These are phyloP conservation scores for Talaromyces islandicus DNA, from an alignment of 2,329 filamentous ascomycete species.

Conservation along the genomic window DNA sequence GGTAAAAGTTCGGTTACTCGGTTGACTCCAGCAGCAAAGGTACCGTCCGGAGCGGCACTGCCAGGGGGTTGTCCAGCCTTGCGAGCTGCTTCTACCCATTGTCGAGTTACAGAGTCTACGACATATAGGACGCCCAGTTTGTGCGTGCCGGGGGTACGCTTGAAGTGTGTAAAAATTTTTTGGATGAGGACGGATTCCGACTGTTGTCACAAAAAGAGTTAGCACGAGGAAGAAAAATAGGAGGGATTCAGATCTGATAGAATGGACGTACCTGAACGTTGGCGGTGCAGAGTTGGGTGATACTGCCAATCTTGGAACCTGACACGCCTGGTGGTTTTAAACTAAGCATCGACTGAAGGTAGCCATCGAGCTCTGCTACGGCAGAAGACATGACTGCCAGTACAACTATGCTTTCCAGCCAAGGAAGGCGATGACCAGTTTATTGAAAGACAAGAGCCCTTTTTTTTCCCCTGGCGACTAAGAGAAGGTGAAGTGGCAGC, in stretches of 20 bases:
- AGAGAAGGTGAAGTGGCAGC: not conserved
- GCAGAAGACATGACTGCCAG: slow-evolving; percentile 62
- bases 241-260: not conserved
- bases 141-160: slow-evolving; percentile 88
- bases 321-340: slow-evolving; percentile 93
- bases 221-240: not conserved
- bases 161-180: slow-evolving; percentile 95
- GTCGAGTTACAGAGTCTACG: slow-evolving; percentile 98
- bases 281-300: slow-evolving; percentile 80
- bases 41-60: slow-evolving; percentile 78
- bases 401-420: slow-evolving; percentile 10
- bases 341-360: slow-evolving; percentile 83
- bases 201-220: slow-evolving; percentile 45
- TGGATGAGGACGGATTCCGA: slow-evolving; percentile 92
- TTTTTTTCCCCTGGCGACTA: not conserved
- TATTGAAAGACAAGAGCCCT: not conserved
- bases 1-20: slow-evolving; percentile 94
- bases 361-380: slow-evolving; percentile 84
- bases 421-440: not conserved
- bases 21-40: slow-evolving; percentile 89
- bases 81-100: slow-evolving; percentile 96
- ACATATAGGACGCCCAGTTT: slow-evolving; percentile 99
- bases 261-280: slow-evolving; percentile 74
- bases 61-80: slow-evolving; percentile 75
- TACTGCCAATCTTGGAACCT: slow-evolving; percentile 79